phyloP scores from a whole-genome alignment of 1,284 basidiomycete genomes.

The Ustilago sp. region DNA sequence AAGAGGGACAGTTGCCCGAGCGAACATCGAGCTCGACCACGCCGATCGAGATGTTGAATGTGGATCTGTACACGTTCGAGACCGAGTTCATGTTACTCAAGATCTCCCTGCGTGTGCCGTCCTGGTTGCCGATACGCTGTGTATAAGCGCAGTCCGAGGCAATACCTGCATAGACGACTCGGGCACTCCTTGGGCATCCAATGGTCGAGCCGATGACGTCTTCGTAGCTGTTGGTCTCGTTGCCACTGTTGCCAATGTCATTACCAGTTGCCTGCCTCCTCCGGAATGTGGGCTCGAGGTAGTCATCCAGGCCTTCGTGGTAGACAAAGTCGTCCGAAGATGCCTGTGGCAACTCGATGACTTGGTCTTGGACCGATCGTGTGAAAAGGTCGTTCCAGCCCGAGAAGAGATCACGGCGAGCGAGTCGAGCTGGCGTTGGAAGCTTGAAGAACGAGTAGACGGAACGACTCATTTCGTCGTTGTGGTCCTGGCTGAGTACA shows the following conservation, averaged over 20 bases:
- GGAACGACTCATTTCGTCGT: conserved; percentile 47
- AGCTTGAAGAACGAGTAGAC: conserved; percentile 60
- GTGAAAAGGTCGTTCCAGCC: conserved; percentile 41
- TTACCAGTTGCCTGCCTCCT: conserved; percentile 69
- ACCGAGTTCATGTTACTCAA: conserved; percentile 81
- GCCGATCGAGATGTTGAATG: conserved; percentile 87
- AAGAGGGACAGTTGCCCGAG: conserved; percentile 58
- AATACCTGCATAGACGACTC: conserved; percentile 85
- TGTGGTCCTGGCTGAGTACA: conserved; percentile 47
- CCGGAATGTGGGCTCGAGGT: conserved; percentile 41
- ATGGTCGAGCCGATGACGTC: conserved; percentile 78
- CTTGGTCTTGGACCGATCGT: conserved; percentile 16
- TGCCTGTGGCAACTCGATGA: conserved; percentile 29
- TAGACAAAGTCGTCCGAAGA: conserved; percentile 35
- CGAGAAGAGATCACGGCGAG: conserved; percentile 40
- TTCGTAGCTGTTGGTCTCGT: conserved; percentile 80
- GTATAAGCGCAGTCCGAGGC: conserved; percentile 87
- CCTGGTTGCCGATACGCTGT: conserved; percentile 37
- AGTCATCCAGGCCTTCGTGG: conserved; percentile 40
- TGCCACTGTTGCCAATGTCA: conserved; percentile 82
- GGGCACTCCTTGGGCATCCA: conserved; percentile 81
- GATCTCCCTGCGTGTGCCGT: conserved; percentile 77
- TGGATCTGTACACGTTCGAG: conserved; percentile 78
- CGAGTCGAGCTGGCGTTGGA: conserved; percentile 37
- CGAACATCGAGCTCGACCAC: conserved; percentile 83